A percentile compares a stretch with the other conserved stretches of the same genome.
These are phyloP conservation scores for Gracilaria gracilis DNA, from an alignment of 23 red algal genomes.

Conservation along the genomic window DNA sequence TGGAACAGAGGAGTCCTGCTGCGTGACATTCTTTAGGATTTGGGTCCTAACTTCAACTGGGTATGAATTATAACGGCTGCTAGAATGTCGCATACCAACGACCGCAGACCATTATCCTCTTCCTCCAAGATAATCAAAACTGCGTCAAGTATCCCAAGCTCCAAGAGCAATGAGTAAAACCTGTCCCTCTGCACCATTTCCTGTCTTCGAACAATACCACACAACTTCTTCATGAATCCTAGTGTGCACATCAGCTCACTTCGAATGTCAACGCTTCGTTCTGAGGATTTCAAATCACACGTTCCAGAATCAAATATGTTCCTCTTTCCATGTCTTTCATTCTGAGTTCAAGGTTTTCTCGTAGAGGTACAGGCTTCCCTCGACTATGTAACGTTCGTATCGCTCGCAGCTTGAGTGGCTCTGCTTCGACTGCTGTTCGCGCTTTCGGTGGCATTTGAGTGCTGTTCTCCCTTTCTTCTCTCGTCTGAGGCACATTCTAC, in stretches of 20 bases:
- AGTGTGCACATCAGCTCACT: slow-evolving; percentile 40
- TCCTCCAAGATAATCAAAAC: slow-evolving; percentile 18
- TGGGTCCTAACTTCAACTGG: slow-evolving; percentile 14
- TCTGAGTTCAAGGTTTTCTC: neutral
- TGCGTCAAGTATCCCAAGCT: slow-evolving; percentile 56
- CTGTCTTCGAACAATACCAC: slow-evolving; percentile 38
- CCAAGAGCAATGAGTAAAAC: slow-evolving; percentile 40
- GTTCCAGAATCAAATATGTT: neutral
- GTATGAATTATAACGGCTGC: slow-evolving; percentile 30
- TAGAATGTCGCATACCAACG: slow-evolving; percentile 39
- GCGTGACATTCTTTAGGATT: slow-evolving; percentile 39
- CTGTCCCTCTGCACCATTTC: slow-evolving; percentile 2
- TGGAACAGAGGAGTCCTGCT: slow-evolving; percentile 4
- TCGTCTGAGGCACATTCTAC: neutral
- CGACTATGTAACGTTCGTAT: slow-evolving; percentile 5
- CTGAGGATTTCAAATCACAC: slow-evolving; percentile 2
- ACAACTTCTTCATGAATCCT: slow-evolving; percentile 45
- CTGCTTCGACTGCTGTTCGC: slow-evolving; percentile 21
- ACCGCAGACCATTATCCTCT: slow-evolving; percentile 23
- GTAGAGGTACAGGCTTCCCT: neutral
- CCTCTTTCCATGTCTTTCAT: neutral
- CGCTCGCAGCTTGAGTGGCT: slow-evolving; percentile 20
- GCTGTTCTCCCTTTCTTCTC: neutral
- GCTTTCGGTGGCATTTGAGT: neutral
- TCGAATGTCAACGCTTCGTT: slow-evolving; percentile 21